Base-by-base conservation (phyloP, 352 stramenopile genomes). In the Pythium sukuiense region DNA sequence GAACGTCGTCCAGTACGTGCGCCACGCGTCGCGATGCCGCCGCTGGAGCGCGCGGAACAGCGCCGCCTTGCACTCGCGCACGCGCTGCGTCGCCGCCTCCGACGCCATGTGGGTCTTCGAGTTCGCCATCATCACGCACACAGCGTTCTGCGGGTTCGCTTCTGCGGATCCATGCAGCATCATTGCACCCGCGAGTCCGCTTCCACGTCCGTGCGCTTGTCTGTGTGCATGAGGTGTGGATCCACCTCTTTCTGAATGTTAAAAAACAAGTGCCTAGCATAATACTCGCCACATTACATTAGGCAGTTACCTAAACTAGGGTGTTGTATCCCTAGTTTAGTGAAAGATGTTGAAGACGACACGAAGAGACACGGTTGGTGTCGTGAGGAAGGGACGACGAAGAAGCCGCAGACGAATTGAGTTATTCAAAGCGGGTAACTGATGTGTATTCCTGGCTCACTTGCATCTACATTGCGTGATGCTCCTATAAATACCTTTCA, bases 31-130 rank as follows among this genome's bases (percentile, higher is more conserved):
- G 20, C 69, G 73, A 48, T 80, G 57, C 46, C 76, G 74, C 24
- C 73, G 69, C 65, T 88, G 74, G n/a, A 91, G 74, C 27, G 71
- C 69, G 59, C 85, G 81, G 61, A 86, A 91, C 26, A 91, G 67
- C 70, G 83, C 77, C 49, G 80, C 71, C 73, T 91, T 91, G 48
- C 86, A 77, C 71, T 81, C 72, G 24, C 78, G 76, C 67, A 83
- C 69, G 16, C 61, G 61, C 16, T 63, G 60, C 56, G 67, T 65
- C 3, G 63, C 55, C 13, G 11, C 30, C 6, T 33, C 11, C 1
- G 55, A 59, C 7, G 48, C 57, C 24, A 24, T 57, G 18, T 18
- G 6, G 1, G n/a, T 32, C 24, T 2, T 56, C 29, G 30, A n/a
- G 39, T 39, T 57, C 52, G 56, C 7, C 41, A 49, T 61, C 53